Evolutionary conservation across 768 basidiomycete genomes (phyloP), one percentile per base, ranked within the genome.

Genomic region (Amylocystis lapponica): DNA sequence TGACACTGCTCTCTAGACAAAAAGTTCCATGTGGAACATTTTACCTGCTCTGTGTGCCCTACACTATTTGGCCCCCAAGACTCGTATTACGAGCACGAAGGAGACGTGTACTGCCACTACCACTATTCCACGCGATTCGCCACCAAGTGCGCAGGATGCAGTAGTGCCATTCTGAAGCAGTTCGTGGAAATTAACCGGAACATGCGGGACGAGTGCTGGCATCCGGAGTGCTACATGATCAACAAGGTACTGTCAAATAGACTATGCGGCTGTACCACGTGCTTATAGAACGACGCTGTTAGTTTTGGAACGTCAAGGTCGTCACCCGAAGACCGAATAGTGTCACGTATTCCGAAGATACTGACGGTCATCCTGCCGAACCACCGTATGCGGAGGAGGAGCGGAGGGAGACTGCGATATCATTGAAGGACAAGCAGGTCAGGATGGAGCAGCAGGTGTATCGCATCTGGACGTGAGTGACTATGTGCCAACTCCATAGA

Each of bases 161-260:
- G 81, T 54, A 96, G 85, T 47, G 96, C 96, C 14, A 99, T 99
- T 49, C 69, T 99, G 53, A 99, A 99, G 69, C 96, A 99, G 65
- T 99, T 97, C 58, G 96, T 99, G 48, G 96, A 99, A 69, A 97
- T 99, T 67, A 98, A 99, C 59, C 79, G 96, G 47, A 98, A 98
- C 66, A 90, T 88, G 77, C 76, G 84, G 52, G 94, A 99, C 66
- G 96, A 99, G 69, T 98, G 95, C 59, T 99, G 96, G 95, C 96
- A 99, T 74, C 96, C 96, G 42, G 96, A 99, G 65, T 99, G 96
- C 64, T 97, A 98, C 65, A 97, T 97, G 95, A 97, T 99, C 53
- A 95, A 97, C 67, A 98, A 98, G 76, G 94, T 95, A 50, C 22
- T 45, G 32, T 41, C 23, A 25, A 23, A 36, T 46, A 22, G 8